These are phyloP conservation scores for Pinus taeda DNA, from an alignment of 75 land plant species.

Conservation along the genomic window DNA sequence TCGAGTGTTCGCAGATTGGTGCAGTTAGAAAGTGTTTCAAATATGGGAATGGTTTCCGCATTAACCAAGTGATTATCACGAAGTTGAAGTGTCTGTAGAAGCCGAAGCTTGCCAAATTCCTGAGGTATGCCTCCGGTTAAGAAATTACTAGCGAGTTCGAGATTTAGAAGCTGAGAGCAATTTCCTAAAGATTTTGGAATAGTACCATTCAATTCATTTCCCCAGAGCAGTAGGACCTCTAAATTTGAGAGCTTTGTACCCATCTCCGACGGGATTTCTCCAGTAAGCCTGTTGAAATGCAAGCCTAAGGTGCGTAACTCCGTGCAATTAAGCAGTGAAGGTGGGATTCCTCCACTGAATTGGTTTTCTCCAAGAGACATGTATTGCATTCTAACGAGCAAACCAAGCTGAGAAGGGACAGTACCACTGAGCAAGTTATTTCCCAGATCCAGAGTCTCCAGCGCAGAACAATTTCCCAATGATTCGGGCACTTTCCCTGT, in stretches of 20 bases:
- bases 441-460: constrained; percentile 12
- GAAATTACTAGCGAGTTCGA: constrained; percentile 37
- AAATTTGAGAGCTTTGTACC: constrained; percentile 15
- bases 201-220: constrained; percentile 28
- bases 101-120: constrained; percentile 24
- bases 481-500: constrained; percentile 15
- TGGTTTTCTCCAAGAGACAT: constrained; percentile 21
- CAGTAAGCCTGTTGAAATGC: no score
- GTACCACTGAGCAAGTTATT: constrained; percentile 18
- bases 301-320: no score
- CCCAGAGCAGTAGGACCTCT: constrained; percentile 25
- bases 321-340: background rate
- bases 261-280: no score
- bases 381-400: constrained; percentile 5
- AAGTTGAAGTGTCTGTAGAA: constrained; percentile 14
- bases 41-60: no score
- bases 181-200: constrained; percentile 35
- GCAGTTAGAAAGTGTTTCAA: no score
- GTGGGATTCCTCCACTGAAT: constrained; percentile 20
- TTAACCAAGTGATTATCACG: no score
- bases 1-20: background rate
- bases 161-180: constrained; percentile 22
- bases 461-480: constrained; percentile 14
- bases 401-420: constrained; percentile 12
- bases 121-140: constrained; percentile 40